Evolutionary conservation across 75 land plant genomes (phyloP).

Genomic region (Picea glauca): DNA sequence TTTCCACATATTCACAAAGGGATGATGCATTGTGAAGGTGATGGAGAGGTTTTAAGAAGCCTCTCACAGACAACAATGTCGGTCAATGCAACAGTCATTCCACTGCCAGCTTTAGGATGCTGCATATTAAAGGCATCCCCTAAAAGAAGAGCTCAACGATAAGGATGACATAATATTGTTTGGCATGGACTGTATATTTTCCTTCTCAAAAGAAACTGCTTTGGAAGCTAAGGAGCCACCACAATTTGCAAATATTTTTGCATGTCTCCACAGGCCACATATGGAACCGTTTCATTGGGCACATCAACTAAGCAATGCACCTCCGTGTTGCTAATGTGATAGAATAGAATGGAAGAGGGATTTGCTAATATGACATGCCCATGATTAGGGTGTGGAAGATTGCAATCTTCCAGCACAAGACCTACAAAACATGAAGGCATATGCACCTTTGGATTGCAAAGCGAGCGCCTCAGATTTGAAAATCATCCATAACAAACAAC

Average conservation of each 20-base stretch:
- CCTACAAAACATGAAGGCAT: neutral
- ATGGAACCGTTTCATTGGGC: conserved; percentile 76
- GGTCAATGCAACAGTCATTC: conserved; percentile 92
- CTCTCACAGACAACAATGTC: conserved; percentile 65
- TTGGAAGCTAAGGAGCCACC: conserved; percentile 84
- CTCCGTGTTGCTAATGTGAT: conserved; percentile 87
- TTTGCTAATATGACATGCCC: conserved; percentile 52
- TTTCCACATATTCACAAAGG: conserved; percentile 65
- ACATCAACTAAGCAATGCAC: conserved; percentile 88
- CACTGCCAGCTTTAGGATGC: conserved; percentile 89
- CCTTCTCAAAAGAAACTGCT: conserved; percentile 59
- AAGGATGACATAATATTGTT: conserved; percentile 83
- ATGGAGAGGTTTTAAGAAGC: conserved; percentile 57
- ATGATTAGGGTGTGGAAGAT: neutral
- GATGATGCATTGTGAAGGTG: conserved; percentile 60
- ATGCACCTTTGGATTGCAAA: neutral
- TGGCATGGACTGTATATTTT: conserved; percentile 67
- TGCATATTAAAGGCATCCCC: conserved; percentile 97
- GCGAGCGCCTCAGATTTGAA: neutral
- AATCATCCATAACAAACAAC: too few relatives aligned
- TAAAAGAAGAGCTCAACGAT: conserved; percentile 79
- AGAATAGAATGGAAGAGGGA: conserved; percentile 86
- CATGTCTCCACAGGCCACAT: conserved; percentile 81
- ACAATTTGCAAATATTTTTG: conserved; percentile 63
- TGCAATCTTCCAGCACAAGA: neutral